Conservation (phyloP, 495 filamentous ascomycete species). For the Copromyces sp. region DNA sequence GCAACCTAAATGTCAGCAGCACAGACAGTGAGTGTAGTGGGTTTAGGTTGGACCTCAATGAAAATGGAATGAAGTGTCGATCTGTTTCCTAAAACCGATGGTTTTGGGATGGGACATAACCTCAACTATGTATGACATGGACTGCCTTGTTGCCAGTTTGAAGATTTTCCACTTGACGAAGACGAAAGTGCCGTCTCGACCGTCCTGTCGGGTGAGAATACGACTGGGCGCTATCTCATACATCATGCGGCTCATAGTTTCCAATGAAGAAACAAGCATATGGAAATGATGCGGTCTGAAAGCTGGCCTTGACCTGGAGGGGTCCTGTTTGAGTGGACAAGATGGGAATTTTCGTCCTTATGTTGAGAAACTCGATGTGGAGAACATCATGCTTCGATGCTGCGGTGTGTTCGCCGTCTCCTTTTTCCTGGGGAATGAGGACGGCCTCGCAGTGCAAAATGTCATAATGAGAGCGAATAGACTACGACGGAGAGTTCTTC, state of each 20-base stretch:
- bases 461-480: not conserved
- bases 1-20: not conserved
- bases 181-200: not conserved
- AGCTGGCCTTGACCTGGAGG: not conserved
- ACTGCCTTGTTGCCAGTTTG: not conserved
- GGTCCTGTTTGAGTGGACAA: not conserved
- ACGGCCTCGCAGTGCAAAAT: not conserved
- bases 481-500: not conserved
- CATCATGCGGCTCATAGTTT: not conserved
- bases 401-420: not conserved
- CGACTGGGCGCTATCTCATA: not conserved
- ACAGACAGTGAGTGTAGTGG: not conserved
- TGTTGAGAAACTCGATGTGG: not conserved
- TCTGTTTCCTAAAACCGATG: not conserved
- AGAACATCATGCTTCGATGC: not conserved
- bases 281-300: not conserved
- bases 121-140: not conserved
- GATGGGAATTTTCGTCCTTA: not conserved
- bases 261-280: not conserved
- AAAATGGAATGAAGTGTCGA: not conserved
- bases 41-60: not conserved
- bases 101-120: not conserved
- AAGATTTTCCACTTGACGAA: not conserved
- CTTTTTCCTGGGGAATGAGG: too few species aligned
- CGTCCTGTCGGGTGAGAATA: not conserved